phyloP scores from a whole-genome alignment of 2,329 filamentous ascomycete genomes.

The Exophiala sideris region DNA sequence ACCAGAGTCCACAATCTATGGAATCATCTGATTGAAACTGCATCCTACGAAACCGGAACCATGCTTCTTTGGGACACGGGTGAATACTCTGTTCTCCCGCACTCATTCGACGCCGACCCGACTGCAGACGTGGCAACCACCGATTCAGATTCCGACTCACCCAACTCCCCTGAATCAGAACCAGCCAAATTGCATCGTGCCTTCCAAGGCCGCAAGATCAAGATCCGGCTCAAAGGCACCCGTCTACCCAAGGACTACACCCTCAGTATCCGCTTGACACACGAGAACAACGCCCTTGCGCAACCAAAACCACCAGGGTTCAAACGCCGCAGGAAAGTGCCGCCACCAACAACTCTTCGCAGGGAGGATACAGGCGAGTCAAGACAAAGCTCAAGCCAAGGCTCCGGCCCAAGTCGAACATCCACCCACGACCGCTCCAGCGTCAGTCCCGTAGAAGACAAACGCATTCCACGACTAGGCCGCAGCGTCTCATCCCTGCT shows the following conservation, averaged over 20 bases:
- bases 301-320: slow-evolving; percentile 30
- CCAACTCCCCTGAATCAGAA: slow-evolving; percentile 29
- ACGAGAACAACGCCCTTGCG: slow-evolving; percentile 39
- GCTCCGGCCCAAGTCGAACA: slow-evolving; percentile 17
- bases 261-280: slow-evolving; percentile 52
- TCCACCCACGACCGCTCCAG: slow-evolving; percentile 12
- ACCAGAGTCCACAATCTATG: slow-evolving; percentile 60
- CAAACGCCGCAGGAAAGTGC: slow-evolving; percentile 18
- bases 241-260: slow-evolving; percentile 55
- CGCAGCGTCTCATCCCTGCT: slow-evolving; percentile 21
- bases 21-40: slow-evolving; percentile 62
- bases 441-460: background rate
- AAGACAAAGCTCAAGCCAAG: background rate
- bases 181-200: slow-evolving; percentile 49
- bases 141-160: slow-evolving; percentile 31
- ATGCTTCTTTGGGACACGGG: slow-evolving; percentile 63
- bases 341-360: slow-evolving; percentile 7
- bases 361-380: background rate
- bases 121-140: background rate
- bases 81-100: slow-evolving; percentile 54
- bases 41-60: slow-evolving; percentile 53
- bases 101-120: slow-evolving; percentile 32
- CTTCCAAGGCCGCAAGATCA: slow-evolving; percentile 56
- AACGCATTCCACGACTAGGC: slow-evolving; percentile 1
- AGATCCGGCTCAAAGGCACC: slow-evolving; percentile 53